Base-by-base conservation (phyloP, 139 green algal species). In the Micractinium sp. region DNA sequence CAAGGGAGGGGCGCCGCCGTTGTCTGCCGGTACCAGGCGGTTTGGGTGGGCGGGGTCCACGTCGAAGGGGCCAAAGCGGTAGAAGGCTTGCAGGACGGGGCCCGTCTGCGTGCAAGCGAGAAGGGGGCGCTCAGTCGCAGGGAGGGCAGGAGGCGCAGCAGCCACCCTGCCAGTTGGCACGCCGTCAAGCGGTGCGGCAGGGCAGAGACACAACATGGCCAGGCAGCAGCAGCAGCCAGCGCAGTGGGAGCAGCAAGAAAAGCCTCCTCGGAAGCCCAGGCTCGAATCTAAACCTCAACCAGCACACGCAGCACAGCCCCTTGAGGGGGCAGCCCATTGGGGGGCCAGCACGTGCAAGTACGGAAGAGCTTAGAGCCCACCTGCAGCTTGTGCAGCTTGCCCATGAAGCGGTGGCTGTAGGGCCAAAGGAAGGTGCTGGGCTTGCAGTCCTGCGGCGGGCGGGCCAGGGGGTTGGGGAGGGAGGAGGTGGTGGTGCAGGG, bases 361-460 rank as follows among this genome's bases (percentile, higher is more conserved):
- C 2, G 63, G 16, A 16, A 71, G 63, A 12, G 12, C 63, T 7
- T 4, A 71, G 20, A 71, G 63, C 63, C 20, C 85, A 77, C 85
- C 75, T 81, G 85, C 85, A 89, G 85, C 23, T 27, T 36, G 71
- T 89, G 74, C 74, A 89, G 74, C 15, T 73, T 71, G 25, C 85
- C 85, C 85, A 89, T 74, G 75, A 89, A 89, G 47, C 76, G 75
- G 35, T 61, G 35, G 53, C n/a, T 23, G 75, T 85, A 85, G 33
- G 77, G 77, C 85, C 85, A 89, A 2, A 89, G 75, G 75, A 89
- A 89, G 75, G 85, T 84, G 53, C 56, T 66, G 74, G 85, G 85
- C 27, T 75, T 75, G 85, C 85, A 89, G 85, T 89, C 53, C 85
- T 89, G 85, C 85, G 63, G 20, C 71, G 74, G 29, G 84, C 15